Evolutionary conservation across 345 rosid species (phyloP).

Genomic region (Pseudoturritis turrita): DNA sequence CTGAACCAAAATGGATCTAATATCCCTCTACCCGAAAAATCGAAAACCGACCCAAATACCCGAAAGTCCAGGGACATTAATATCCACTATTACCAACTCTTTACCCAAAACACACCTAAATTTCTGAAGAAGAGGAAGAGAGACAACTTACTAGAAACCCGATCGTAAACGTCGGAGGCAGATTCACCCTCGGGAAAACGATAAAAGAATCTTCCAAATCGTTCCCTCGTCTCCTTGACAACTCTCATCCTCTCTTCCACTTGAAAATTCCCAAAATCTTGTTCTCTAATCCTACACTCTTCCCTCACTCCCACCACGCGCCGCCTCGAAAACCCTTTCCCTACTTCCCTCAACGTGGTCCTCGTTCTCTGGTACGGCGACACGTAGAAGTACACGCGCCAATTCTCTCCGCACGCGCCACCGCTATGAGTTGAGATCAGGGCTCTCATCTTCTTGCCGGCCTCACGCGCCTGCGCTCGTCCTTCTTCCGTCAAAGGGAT

Average conservation of each 20-base stretch:
- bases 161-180: conserved; percentile 94
- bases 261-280: conserved; percentile 93
- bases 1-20: too few species aligned
- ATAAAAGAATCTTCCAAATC: conserved; percentile 79
- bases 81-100: too few species aligned
- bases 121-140: background rate
- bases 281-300: conserved; percentile 85
- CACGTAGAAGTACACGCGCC: conserved; percentile 88
- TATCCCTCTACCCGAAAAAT: too few species aligned
- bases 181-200: conserved; percentile 98
- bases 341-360: conserved; percentile 80
- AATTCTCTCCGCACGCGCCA: conserved; percentile 22
- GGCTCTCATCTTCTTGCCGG: conserved; percentile 45
- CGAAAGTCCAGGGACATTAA: too few species aligned
- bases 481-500: conserved; percentile 68
- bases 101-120: too few species aligned
- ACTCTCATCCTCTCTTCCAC: conserved; percentile 70
- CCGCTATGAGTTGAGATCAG: conserved; percentile 32
- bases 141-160: conserved; percentile 67
- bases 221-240: conserved; percentile 67
- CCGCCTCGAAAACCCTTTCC: conserved; percentile 55
- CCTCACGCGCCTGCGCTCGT: conserved; percentile 49
- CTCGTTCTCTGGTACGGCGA: conserved; percentile 88
- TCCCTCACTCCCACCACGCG: conserved; percentile 82
- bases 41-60: too few species aligned